Percentiles rank a stretch among this genome's conserved stretches.
Conservation (phyloP, 768 basidiomycete species). For the Boletus tomentosulus region DNA sequence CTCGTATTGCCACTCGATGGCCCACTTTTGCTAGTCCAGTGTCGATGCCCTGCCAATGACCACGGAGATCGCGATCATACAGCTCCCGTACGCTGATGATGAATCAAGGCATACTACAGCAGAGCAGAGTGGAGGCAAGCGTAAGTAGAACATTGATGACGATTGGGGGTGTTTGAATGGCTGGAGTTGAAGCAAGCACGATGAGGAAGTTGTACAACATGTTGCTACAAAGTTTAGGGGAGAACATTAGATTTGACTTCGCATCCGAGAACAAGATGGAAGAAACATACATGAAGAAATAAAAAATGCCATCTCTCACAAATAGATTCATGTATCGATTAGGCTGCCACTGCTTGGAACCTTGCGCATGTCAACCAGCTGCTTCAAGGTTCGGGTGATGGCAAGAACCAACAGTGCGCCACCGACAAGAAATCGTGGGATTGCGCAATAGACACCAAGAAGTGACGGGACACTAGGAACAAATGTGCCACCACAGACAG, state of each 20-base stretch:
- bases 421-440: background rate
- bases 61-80: background rate
- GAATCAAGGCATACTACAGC: background rate
- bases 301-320: conserved; percentile 2
- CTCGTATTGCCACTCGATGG: no score
- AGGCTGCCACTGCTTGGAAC: no score
- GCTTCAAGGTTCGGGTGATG: background rate
- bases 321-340: background rate
- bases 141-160: background rate
- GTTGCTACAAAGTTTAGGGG: background rate
- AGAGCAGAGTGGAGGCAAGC: background rate
- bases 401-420: background rate
- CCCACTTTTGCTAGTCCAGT: no score
- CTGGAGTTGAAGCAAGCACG: background rate
- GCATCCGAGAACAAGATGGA: background rate
- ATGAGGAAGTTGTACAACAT: background rate
- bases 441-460: background rate
- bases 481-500: background rate
- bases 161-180: background rate
- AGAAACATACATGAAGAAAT: conserved; percentile 5
- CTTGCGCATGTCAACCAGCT: background rate
- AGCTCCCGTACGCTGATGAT: background rate
- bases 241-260: no score
- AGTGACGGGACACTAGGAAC: background rate
- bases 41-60: background rate